A percentile compares a stretch with the other conserved stretches of the same genome.
These are phyloP conservation scores for Lecanosticta acicola DNA, from an alignment of 2,329 filamentous ascomycete species.

Conservation along the genomic window DNA sequence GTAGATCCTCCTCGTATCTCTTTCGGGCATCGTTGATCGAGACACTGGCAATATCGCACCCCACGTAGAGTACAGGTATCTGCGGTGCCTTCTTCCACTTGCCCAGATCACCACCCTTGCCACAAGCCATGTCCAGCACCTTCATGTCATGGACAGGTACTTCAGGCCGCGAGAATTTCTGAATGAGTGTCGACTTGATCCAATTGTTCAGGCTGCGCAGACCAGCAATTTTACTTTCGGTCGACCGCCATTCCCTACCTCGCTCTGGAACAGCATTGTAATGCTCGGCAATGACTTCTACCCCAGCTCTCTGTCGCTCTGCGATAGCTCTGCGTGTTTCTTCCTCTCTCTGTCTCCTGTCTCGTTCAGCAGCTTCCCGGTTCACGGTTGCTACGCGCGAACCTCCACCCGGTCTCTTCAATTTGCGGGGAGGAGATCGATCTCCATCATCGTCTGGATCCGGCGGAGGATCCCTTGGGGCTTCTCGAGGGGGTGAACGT, in stretches of 20 bases:
- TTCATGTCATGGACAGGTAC: constrained; percentile 54
- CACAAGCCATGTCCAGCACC: constrained; percentile 90
- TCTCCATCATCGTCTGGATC: constrained; percentile 20
- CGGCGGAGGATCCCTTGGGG: constrained; percentile 6
- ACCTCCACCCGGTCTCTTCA: constrained; percentile 35
- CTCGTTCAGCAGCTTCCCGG: constrained; percentile 60
- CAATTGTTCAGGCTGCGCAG: constrained; percentile 96
- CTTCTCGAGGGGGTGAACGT: constrained; percentile 28
- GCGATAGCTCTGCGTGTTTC: constrained; percentile 35
- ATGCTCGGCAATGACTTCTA: constrained; percentile 80
- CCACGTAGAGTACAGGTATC: constrained; percentile 85
- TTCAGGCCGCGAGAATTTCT: constrained; percentile 69
- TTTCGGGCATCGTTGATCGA: constrained; percentile 87
- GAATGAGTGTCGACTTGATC: constrained; percentile 95
- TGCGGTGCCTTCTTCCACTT: constrained; percentile 98
- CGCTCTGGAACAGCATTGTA: constrained; percentile 95
- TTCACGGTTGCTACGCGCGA: constrained; percentile 61
- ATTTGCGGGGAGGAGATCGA: constrained; percentile 32
- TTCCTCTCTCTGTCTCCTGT: constrained; percentile 37
- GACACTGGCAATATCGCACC: constrained; percentile 85
- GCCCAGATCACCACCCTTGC: constrained; percentile 88
- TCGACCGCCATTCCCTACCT: constrained; percentile 89
- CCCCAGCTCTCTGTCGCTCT: constrained; percentile 11
- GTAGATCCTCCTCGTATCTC: constrained; percentile 56
- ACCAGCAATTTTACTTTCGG: constrained; percentile 91